Evolutionary conservation across 306 rosid species (phyloP), one percentile per base, ranked within the genome.

Genomic region (Sphenostylis stenocarpa): DNA sequence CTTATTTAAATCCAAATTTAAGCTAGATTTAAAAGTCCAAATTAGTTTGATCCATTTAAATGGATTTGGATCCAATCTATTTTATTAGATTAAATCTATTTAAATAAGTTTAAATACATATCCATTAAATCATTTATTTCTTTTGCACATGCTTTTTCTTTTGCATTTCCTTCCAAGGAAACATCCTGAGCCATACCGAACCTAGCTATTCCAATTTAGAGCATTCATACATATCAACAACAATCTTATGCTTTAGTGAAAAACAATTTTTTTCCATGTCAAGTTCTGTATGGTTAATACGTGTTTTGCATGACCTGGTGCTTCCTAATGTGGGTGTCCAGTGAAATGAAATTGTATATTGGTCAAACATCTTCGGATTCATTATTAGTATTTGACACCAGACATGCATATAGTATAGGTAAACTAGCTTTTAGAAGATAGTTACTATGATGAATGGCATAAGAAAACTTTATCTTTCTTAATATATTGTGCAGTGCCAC

Each of bases 321-420:
- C 63, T 58, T 70, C 52, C 31, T 70, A 33, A 23, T 33, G 34
- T 20, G 76, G 70, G 76, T 44, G 76, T 14, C 45, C 1, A 1
- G 21, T 71, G 74, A 65, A 76, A 21, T 57, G 36, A 57, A 26
- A 29, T 71, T 39, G 19, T 61, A 68, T 66, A 19, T 61, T 39
- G 68, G 51, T 77, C 19, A 34, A 63, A 64, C 17, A 14, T 70
- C 34, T 39, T 58, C 20, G 31, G 28, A 17, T 19, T 33, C 17
- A 45, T 71, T 13, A 2, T 24, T 70, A 70, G 7, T 70, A 41
- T 43, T 69, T 70, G 45, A 28, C 45, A 17, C 47, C 48, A 45
- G 64, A 31, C 39, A 41, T 72, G 51, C 71, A 36, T 57, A 17
- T 57, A 39, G n/a, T n/a, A 15, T 23, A 31, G 12, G 56, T 62